Conservation (phyloP, 2,329 filamentous ascomycete species). For the Aureobasidium musti region DNA sequence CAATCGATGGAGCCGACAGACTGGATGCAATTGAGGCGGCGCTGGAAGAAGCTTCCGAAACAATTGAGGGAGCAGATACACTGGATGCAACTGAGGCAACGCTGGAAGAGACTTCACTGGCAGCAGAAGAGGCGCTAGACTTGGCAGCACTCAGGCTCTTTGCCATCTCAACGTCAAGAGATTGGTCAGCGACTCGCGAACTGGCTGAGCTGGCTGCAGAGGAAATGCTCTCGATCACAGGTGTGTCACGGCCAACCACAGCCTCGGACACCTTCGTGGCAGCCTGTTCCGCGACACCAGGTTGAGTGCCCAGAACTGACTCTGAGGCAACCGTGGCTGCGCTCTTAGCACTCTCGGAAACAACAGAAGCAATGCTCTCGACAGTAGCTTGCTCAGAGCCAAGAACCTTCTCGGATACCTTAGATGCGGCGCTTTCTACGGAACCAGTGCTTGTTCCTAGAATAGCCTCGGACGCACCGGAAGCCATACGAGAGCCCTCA, state of each 20-base stretch:
- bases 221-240: conserved; percentile 37
- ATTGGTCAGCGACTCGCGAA: conserved; percentile 18
- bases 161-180: conserved; percentile 37
- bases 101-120: conserved; percentile 32
- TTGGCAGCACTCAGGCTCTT: conserved; percentile 42
- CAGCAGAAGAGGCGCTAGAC: conserved; percentile 27
- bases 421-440: conserved; percentile 55
- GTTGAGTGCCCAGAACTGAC: conserved; percentile 33
- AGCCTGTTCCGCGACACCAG: conserved; percentile 38
- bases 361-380: conserved; percentile 32
- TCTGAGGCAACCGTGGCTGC: conserved; percentile 17
- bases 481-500: conserved; percentile 33
- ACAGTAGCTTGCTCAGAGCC: conserved; percentile 19
- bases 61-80: conserved; percentile 30
- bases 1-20: conserved; percentile 30
- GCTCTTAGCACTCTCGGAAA: conserved; percentile 33
- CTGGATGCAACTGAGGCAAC: conserved; percentile 37
- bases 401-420: conserved; percentile 53
- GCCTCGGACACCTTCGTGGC: conserved; percentile 39
- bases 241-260: conserved; percentile 36
- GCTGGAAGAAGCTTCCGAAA: conserved; percentile 34
- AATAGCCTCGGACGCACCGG: conserved; percentile 39
- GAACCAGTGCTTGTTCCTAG: conserved; percentile 47
- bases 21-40: conserved; percentile 37
- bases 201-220: conserved; percentile 37